Evolutionary conservation across 768 basidiomycete genomes (phyloP).

Genomic region (Serendipita vermifera): DNA sequence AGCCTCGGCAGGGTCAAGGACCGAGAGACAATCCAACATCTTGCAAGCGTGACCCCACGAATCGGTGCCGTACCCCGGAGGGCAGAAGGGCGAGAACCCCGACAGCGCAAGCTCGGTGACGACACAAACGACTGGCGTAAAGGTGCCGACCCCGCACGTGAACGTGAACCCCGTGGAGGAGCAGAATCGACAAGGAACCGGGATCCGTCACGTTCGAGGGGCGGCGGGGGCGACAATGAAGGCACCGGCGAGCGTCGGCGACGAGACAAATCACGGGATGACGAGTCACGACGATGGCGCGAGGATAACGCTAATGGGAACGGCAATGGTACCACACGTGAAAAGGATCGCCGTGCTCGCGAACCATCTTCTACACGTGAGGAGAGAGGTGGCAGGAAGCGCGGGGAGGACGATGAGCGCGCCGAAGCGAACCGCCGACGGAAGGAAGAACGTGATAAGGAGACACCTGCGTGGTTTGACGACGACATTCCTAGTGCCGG

Average conservation of each 20-base stretch:
- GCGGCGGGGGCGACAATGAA: too few species aligned
- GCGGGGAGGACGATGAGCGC: slow-evolving; percentile 4
- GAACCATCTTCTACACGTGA: neutral
- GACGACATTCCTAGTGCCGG: neutral
- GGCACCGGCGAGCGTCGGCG: neutral
- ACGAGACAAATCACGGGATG: neutral
- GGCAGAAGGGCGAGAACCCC: neutral
- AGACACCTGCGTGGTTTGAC: slow-evolving; percentile 6
- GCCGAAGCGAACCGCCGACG: neutral
- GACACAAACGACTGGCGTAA: slow-evolving; percentile 5
- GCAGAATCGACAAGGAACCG: neutral
- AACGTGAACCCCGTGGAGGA: neutral
- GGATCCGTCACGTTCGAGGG: neutral
- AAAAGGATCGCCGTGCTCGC: neutral
- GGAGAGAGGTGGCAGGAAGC: neutral
- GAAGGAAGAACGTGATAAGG: slow-evolving; percentile 8
- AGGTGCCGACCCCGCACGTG: neutral
- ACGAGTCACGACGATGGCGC: neutral
- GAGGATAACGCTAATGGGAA: too few species aligned
- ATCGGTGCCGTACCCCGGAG: neutral
- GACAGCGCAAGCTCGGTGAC: neutral
- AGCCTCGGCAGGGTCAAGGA: slow-evolving; percentile 1
- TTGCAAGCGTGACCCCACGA: neutral
- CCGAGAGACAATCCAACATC: neutral
- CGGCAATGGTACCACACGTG: neutral